Evolutionary conservation across 2,329 filamentous ascomycete genomes (phyloP).

Genomic region (Sporothrix schenckii): DNA sequence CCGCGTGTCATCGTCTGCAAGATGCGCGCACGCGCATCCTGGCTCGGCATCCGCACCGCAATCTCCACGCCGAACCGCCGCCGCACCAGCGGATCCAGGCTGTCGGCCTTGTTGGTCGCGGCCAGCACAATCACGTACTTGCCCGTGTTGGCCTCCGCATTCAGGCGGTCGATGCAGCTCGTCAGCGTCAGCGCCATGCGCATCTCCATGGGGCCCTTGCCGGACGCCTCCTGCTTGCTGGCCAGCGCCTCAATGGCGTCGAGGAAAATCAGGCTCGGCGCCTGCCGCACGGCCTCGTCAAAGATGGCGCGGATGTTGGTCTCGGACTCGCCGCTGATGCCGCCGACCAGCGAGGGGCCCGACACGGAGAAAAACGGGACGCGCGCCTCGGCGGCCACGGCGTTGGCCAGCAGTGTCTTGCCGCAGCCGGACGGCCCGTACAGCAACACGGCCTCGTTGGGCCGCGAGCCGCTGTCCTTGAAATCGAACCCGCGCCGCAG

Average conservation of each 20-base stretch:
- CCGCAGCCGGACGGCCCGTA: slow-evolving; percentile 85
- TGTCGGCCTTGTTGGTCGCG: slow-evolving; percentile 86
- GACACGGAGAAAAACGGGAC: slow-evolving; percentile 82
- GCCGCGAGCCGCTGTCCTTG: slow-evolving; percentile 65
- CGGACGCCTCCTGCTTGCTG: slow-evolving; percentile 70
- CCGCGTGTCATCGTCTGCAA: slow-evolving; percentile 71
- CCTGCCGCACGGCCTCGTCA: slow-evolving; percentile 81
- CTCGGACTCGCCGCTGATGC: slow-evolving; percentile 87
- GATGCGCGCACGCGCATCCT: slow-evolving; percentile 75
- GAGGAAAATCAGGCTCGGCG: slow-evolving; percentile 88
- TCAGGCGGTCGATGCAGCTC: slow-evolving; percentile 82
- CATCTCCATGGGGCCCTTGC: slow-evolving; percentile 81
- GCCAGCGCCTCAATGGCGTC: slow-evolving; percentile 92
- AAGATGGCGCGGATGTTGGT: slow-evolving; percentile 84
- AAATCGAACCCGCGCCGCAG: slow-evolving; percentile 70
- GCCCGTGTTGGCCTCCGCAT: slow-evolving; percentile 59
- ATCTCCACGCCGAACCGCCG: slow-evolving; percentile 80
- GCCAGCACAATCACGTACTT: slow-evolving; percentile 79
- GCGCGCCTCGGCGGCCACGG: slow-evolving; percentile 73
- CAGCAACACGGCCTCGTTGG: slow-evolving; percentile 73
- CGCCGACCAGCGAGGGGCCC: slow-evolving; percentile 77
- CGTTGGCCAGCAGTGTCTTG: slow-evolving; percentile 82
- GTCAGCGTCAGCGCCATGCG: slow-evolving; percentile 81
- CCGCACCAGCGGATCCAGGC: slow-evolving; percentile 75
- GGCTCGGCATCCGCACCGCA: slow-evolving; percentile 84